Percentiles rank a stretch among this genome's conserved stretches.
Evolutionary conservation across 306 rosid species (phyloP).

Genomic region (Sicyos edulis): DNA sequence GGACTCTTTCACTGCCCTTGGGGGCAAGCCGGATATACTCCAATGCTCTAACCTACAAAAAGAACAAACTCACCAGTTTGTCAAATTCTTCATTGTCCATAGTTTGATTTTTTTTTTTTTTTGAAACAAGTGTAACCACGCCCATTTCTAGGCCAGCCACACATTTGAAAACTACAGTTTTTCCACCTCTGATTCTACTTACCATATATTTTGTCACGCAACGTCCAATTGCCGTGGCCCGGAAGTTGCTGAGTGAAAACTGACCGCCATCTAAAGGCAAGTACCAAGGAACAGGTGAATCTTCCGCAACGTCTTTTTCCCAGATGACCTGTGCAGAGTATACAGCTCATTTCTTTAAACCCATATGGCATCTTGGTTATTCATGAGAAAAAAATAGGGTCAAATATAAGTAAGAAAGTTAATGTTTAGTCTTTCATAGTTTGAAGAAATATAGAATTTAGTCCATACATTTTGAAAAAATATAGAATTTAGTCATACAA

Average conservation of each 20-base stretch:
- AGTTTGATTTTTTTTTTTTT: neutral
- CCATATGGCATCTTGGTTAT: constrained; percentile 11
- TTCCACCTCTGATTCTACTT: neutral
- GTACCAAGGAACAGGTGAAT: constrained; percentile 82
- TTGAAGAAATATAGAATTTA: too few species aligned
- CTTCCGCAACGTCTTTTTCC: constrained; percentile 69
- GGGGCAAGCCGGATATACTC: constrained; percentile 79
- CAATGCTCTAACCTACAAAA: constrained; percentile 57
- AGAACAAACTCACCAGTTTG: constrained; percentile 9
- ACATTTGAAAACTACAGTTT: neutral
- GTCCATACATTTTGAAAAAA: too few species aligned
- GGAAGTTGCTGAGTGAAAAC: constrained; percentile 81
- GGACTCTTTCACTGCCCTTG: constrained; percentile 85
- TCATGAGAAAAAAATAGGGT: neutral
- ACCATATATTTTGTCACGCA: constrained; percentile 79
- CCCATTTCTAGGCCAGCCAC: too few species aligned
- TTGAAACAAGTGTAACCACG: too few species aligned
- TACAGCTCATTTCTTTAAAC: constrained; percentile 6
- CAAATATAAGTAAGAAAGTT: too few species aligned
- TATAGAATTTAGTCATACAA: too few species aligned
- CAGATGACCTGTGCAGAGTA: constrained; percentile 49
- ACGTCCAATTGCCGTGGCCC: constrained; percentile 69
- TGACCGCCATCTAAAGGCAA: constrained; percentile 77
- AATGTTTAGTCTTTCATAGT: too few species aligned
- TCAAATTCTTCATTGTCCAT: neutral